Conservation (phyloP, 768 basidiomycete genomes). For the Naganishia onofrii region DNA sequence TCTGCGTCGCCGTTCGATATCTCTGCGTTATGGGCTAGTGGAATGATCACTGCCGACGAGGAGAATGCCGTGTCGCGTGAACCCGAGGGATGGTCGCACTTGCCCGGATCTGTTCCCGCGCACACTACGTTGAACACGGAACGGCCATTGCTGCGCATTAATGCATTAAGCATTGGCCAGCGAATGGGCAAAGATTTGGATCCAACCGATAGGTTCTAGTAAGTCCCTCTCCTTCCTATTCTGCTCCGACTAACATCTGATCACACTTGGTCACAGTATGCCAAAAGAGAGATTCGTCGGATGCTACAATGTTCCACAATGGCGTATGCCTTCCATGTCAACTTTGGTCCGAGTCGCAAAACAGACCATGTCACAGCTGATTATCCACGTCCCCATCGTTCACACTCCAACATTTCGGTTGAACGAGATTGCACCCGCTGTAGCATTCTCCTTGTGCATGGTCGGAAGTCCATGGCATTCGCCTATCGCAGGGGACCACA, state of each 20-base stretch:
- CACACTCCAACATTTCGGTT: constrained; percentile 53
- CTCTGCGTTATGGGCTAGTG: constrained; percentile 12
- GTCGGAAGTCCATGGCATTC: constrained; percentile 41
- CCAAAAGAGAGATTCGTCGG: constrained; percentile 49
- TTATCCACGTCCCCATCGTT: constrained; percentile 52
- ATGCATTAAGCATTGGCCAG: constrained; percentile 24
- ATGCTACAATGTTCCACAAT: constrained; percentile 52
- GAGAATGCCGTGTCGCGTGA: constrained; percentile 1
- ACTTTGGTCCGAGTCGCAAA: constrained; percentile 51
- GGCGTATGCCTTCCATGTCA: constrained; percentile 48
- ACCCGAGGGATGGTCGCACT: constrained; percentile 31
- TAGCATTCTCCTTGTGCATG: constrained; percentile 54
- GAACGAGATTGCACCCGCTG: constrained; percentile 46
- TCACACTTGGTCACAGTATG: constrained; percentile 31
- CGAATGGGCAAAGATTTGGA: constrained; percentile 39
- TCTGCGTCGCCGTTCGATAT: constrained; percentile 14
- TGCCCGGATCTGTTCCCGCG: constrained; percentile 34
- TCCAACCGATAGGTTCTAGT: constrained; percentile 48
- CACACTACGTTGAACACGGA: constrained; percentile 46
- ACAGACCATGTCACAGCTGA: constrained; percentile 49
- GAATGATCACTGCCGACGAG: constrained; percentile 12
- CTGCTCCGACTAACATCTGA: neutral
- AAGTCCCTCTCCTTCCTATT: constrained; percentile 21
- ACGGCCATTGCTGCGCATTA: constrained; percentile 45
- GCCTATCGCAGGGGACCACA: constrained; percentile 19